Conservation (phyloP, 2,329 filamentous ascomycete genomes). For the Mycosphaerella sp. region DNA sequence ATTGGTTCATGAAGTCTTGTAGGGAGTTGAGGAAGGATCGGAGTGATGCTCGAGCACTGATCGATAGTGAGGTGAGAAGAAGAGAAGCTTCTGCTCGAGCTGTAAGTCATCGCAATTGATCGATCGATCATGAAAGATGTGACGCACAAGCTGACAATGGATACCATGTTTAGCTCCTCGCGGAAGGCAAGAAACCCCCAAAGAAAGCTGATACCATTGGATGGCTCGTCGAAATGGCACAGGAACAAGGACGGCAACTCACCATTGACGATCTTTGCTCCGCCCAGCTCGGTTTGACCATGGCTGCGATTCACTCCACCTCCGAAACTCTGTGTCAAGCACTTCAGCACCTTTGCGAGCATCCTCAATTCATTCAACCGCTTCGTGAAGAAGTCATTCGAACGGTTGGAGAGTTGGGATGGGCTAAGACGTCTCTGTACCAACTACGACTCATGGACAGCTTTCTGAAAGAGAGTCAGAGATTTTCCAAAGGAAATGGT, state of each 20-base stretch:
- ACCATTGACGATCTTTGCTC: conserved; percentile 16
- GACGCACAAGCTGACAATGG: neutral
- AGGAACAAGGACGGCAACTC: conserved; percentile 12
- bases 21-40: conserved; percentile 33
- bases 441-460: conserved; percentile 32
- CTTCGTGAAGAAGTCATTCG: conserved; percentile 27
- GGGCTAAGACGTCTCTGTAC: conserved; percentile 28
- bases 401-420: conserved; percentile 25
- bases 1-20: conserved; percentile 29
- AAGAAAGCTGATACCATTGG: conserved; percentile 25
- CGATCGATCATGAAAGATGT: neutral
- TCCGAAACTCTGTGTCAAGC: conserved; percentile 21
- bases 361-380: conserved; percentile 25
- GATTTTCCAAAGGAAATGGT: conserved; percentile 7
- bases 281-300: conserved; percentile 11
- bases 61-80: neutral
- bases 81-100: neutral
- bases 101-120: neutral
- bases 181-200: neutral
- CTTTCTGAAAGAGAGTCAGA: conserved; percentile 30
- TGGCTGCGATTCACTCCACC: conserved; percentile 40
- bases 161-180: neutral
- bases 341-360: conserved; percentile 20
- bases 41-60: conserved; percentile 20
- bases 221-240: conserved; percentile 27